Conservation (phyloP, 2,329 filamentous ascomycete species). For the Emydomyces testavorans region DNA sequence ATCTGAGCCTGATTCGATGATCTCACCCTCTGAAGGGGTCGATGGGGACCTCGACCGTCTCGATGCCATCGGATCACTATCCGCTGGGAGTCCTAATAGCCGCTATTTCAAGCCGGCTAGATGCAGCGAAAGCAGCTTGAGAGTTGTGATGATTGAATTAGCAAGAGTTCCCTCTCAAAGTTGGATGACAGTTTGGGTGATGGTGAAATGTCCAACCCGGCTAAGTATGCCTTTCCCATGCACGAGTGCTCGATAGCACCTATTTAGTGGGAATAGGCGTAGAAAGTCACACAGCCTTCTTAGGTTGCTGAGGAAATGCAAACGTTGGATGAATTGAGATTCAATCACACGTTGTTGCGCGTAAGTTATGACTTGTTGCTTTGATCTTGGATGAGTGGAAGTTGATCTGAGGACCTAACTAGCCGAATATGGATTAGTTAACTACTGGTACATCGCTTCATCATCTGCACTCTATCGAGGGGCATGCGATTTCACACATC, state of each 20-base stretch:
- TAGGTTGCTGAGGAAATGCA: not conserved
- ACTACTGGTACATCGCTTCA: not conserved
- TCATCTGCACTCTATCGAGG: not conserved
- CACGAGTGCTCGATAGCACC: not conserved
- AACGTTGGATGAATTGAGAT: not conserved
- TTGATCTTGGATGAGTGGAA: not conserved
- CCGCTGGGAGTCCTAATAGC: not conserved
- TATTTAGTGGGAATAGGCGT: not conserved
- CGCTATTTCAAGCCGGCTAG: constrained; percentile 2
- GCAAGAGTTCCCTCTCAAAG: constrained; percentile 20
- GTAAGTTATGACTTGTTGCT: constrained; percentile 9
- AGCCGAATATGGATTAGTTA: constrained; percentile 5
- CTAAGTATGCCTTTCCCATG: constrained; percentile 17
- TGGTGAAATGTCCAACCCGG: constrained; percentile 19
- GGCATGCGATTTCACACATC: not conserved
- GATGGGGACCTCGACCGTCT: constrained; percentile 40
- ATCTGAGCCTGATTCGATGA: constrained; percentile 60
- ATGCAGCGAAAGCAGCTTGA: constrained; percentile 14
- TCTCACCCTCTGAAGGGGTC: constrained; percentile 80
- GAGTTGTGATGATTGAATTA: constrained; percentile 24
- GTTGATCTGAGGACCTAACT: not conserved
- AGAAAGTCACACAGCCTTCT: not conserved
- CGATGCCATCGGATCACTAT: constrained; percentile 35
- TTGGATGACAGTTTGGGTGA: constrained; percentile 15
- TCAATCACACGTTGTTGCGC: constrained; percentile 4